These are phyloP conservation scores for Ministeria vibrans DNA, from an alignment of 78 protist species.

Conservation along the genomic window DNA sequence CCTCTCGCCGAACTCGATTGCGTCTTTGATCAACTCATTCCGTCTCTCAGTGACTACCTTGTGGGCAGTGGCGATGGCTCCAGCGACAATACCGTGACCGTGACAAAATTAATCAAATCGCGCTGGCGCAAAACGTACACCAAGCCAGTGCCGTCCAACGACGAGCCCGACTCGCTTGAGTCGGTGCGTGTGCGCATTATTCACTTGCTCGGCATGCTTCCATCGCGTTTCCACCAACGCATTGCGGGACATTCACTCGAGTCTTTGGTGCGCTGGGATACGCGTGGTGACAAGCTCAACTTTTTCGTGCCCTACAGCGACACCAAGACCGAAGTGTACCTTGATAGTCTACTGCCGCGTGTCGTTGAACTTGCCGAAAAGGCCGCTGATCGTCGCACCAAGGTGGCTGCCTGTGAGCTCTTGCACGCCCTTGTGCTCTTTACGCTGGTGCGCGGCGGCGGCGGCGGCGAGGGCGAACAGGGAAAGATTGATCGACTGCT, in stretches of 20 bases:
- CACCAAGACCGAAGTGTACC: neutral
- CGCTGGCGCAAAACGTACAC: no score
- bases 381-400: conserved; percentile 54
- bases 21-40: conserved; percentile 12
- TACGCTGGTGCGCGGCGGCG: conserved; percentile 45
- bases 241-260: neutral
- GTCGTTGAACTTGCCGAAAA: conserved; percentile 49
- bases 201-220: conserved; percentile 46
- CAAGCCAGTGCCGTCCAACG: no score
- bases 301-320: conserved; percentile 49
- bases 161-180: neutral
- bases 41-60: conserved; percentile 42
- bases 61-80: neutral
- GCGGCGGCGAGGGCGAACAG: neutral
- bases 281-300: neutral
- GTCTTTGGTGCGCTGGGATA: conserved; percentile 55
- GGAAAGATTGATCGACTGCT: conserved; percentile 9
- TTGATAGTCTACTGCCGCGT: conserved; percentile 47
- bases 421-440: conserved; percentile 58
- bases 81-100: neutral
- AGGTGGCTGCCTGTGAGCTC: conserved; percentile 71
- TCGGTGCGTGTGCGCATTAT: conserved; percentile 47
- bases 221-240: neutral
- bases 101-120: no score
- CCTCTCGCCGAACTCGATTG: neutral